These are phyloP conservation scores for Mycena pura DNA, from an alignment of 768 basidiomycete species.

Conservation along the genomic window DNA sequence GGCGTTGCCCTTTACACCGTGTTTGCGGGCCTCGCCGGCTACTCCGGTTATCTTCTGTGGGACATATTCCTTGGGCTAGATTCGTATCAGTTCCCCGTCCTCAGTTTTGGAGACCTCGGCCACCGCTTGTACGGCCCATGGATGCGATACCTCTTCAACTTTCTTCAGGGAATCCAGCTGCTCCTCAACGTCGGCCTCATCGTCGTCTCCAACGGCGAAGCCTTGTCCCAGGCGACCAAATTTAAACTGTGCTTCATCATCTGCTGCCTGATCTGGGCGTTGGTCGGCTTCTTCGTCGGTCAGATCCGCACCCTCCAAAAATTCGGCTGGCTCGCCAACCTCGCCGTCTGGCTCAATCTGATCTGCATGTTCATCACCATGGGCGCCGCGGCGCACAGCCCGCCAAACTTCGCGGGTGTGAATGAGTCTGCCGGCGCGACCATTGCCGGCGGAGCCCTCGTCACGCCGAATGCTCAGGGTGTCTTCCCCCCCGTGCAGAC, in stretches of 20 bases:
- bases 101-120: conserved; percentile 14
- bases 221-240: conserved; percentile 12
- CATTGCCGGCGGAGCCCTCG: conserved; percentile 8
- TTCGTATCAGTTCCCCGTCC: conserved; percentile 14
- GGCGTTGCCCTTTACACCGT: conserved; percentile 13
- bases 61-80: conserved; percentile 14
- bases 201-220: conserved; percentile 14
- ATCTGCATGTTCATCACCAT: conserved; percentile 19
- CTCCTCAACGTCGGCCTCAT: conserved; percentile 14
- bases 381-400: conserved; percentile 6
- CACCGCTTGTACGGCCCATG: conserved; percentile 10
- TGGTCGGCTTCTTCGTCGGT: conserved; percentile 11
- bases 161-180: conserved; percentile 3
- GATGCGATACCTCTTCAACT: conserved; percentile 15
- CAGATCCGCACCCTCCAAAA: conserved; percentile 16
- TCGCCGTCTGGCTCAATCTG: conserved; percentile 13
- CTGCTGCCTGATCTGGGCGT: conserved; percentile 13
- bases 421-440: background rate
- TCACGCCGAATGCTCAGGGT: conserved; percentile 11
- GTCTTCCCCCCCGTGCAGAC: conserved; percentile 14
- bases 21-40: conserved; percentile 10
- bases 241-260: conserved; percentile 14
- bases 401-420: conserved; percentile 6
- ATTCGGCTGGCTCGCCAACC: conserved; percentile 15
- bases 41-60: conserved; percentile 13